Base-by-base conservation (phyloP, 2,329 filamentous ascomycete species). In the Hypomyces perniciosus region DNA sequence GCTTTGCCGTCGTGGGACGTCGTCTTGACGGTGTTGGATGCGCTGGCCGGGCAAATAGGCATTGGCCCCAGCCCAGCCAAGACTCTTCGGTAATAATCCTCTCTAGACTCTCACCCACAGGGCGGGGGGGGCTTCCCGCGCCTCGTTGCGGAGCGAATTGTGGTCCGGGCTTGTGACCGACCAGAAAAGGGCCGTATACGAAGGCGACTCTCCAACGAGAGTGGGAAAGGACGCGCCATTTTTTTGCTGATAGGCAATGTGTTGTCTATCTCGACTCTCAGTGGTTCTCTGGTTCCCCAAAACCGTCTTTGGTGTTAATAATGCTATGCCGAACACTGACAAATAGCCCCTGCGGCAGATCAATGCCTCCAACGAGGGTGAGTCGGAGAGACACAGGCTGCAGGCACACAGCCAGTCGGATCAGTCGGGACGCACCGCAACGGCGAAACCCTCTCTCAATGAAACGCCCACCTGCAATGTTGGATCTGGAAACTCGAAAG, bases 171-270 rank as follows among this genome's bases (percentile, higher is more conserved):
- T 51, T 42, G 48, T 46, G 48, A 46, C 43, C 2, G 37, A 41
- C 35, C 40, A 30, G 37, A 51, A 51, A 51, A 51, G 48, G 48
- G 48, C 48, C 48, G 48, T 51, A 51, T 51, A 44, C 43, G n/a
- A 43, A 8, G 29, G 28, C 40, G 12, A 43, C 46, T 5, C 48
- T 50, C 42, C 48, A 42, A 38, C 9, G 12, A 47, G 37, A 46
- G 27, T 39, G 35, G 20, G 20, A 20, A 20, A 20, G 20, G 20
- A 20, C 20, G 20, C 20, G 20, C 20, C 20, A 20, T 2, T 20
- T 20, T 20, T 20, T 20, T 20, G 20, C 20, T 20, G 20, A 20
- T 20, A 20, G 20, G 20, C 20, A 20, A 20, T 20, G 20, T 20
- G 20, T 20, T 20, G 20, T 20, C 20, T 20, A 20, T 20, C 20